A percentile compares a stretch with the other conserved stretches of the same genome.
These are phyloP conservation scores for Meyerozyma smithsonii DNA, from an alignment of 1,139 yeast genomes.

Conservation along the genomic window DNA sequence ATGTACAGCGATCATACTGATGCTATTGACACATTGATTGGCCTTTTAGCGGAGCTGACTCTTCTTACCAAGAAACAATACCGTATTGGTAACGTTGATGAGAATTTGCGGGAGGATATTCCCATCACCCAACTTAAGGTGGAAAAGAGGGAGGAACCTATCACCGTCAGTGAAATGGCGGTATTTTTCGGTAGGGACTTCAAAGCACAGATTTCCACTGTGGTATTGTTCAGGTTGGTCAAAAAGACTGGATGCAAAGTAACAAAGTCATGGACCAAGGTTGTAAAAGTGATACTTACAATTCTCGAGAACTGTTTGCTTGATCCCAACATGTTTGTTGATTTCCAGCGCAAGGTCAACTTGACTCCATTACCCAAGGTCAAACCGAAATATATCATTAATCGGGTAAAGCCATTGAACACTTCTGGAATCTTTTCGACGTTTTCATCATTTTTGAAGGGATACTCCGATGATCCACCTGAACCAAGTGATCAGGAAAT, in stretches of 20 bases:
- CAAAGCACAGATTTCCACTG: conserved; percentile 86
- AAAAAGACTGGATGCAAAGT: conserved; percentile 51
- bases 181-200: conserved; percentile 86
- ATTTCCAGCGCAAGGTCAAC: conserved; percentile 53
- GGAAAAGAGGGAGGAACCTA: conserved; percentile 47
- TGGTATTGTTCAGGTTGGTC: conserved; percentile 75
- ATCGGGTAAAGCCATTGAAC: conserved; percentile 55
- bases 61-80: conserved; percentile 34
- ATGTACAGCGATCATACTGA: conserved; percentile 53
- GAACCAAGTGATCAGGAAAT: conserved; percentile 94
- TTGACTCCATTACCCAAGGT: conserved; percentile 56
- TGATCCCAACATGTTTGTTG: conserved; percentile 60
- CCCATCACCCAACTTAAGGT: conserved; percentile 46
- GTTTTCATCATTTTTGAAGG: conserved; percentile 85
- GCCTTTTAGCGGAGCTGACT: conserved; percentile 60
- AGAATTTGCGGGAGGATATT: conserved; percentile 39
- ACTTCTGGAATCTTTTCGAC: conserved; percentile 81
- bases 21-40: conserved; percentile 62
- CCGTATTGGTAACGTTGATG: conserved; percentile 15
- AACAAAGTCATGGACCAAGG: conserved; percentile 54
- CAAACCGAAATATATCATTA: conserved; percentile 60
- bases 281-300: conserved; percentile 56
- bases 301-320: conserved; percentile 72
- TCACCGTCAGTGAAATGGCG: conserved; percentile 76
- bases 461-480: conserved; percentile 77